Evolutionary conservation across 2,329 filamentous ascomycete species (phyloP), one percentile per base, ranked within the genome.

Genomic region (Pyricularia grisea): DNA sequence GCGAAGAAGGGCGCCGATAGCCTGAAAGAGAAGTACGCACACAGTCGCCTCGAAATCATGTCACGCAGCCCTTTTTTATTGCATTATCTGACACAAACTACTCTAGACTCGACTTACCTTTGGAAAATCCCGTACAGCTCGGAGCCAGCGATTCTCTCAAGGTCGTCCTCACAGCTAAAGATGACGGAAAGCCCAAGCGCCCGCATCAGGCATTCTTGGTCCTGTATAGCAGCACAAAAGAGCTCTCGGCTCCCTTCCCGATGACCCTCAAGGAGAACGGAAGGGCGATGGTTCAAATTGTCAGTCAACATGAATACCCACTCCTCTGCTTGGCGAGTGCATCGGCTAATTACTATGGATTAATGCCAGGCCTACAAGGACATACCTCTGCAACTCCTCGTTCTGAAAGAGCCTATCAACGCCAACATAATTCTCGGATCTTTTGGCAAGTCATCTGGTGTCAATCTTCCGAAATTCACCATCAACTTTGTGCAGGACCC

Each of bases 141-240:
- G 87, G 88, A 71, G 79, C 84, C 68, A 78, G 86, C 68, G 93
- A 96, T 76, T 88, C 88, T 61, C 83, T 98, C 76, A 97, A 95
- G 82, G 82, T 99, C 73, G 81, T 88, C 73, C 82, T 99, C 75
- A 97, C 93, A 42, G 86, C 92, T 10, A 90, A 91, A 77, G 92
- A 97, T 76, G 89, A 87, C 76, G 88, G 89, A 79, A 90, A 88
- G 74, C 85, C 87, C 65, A 94, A 93, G 84, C 88, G 92, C 73
- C 93, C 95, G 74, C 95, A 99, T 80, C 95, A 99, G 81, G 93
- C 93, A 6, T 97, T 97, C 82, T 84, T 99, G 68, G 85, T 95
- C 20, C 80, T 99, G 70, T 89, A 87, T 74, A 93, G 98, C 74
- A 82, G 85, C 12, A 81, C 84, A 14, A 90, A 89, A 12, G 92